These are phyloP conservation scores for Trametes cinnabarina DNA, from an alignment of 768 basidiomycete genomes.

Conservation along the genomic window DNA sequence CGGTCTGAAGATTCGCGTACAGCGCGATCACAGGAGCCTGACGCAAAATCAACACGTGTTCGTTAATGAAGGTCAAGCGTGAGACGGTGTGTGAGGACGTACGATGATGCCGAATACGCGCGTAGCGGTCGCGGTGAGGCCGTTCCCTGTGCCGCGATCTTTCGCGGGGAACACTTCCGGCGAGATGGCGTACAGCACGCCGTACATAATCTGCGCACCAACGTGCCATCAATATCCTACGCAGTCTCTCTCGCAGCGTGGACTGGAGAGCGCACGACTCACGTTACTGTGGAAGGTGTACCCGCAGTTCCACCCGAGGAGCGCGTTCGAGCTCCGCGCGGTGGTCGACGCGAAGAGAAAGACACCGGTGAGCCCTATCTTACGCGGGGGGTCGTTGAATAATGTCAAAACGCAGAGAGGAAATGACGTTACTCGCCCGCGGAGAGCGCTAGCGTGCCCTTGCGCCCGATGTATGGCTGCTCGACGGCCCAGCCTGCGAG, in stretches of 20 bases:
- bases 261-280: too few species aligned
- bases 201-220: constrained; percentile 69
- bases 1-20: constrained; percentile 60
- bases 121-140: constrained; percentile 55
- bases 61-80: background rate
- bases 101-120: constrained; percentile 72
- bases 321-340: constrained; percentile 61
- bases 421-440: constrained; percentile 46
- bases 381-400: constrained; percentile 46
- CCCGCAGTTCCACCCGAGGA: constrained; percentile 79
- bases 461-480: constrained; percentile 58
- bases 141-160: constrained; percentile 72
- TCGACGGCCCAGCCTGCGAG: constrained; percentile 73
- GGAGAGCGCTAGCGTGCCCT: constrained; percentile 62
- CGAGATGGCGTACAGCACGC: constrained; percentile 68
- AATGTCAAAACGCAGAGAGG: constrained; percentile 27
- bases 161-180: constrained; percentile 72
- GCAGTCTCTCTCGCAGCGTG: too few species aligned
- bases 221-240: too few species aligned
- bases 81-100: constrained; percentile 22
- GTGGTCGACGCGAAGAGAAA: constrained; percentile 78
- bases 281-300: constrained; percentile 32
- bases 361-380: constrained; percentile 65
- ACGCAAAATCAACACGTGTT: background rate
- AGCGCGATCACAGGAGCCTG: constrained; percentile 73